phyloP scores from a whole-genome alignment of 805 yeast genomes.

The Suhomyces canberraensis region DNA sequence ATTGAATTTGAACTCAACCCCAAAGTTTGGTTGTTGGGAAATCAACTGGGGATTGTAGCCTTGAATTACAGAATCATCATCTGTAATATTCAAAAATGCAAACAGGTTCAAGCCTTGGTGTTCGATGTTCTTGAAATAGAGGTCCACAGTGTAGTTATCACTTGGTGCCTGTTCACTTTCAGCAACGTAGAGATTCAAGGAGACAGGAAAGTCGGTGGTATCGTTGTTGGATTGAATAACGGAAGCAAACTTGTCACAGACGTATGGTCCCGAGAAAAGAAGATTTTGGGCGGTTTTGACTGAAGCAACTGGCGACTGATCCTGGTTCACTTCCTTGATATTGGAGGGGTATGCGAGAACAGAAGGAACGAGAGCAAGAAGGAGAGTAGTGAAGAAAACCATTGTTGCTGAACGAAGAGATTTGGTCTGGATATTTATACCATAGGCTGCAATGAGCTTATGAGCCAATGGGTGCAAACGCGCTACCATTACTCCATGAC shows the following conservation, averaged over 20 bases:
- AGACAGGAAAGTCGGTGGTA: conserved; percentile 16
- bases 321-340: conserved; percentile 5
- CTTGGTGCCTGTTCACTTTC: conserved; percentile 6
- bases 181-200: conserved; percentile 14
- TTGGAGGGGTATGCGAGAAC: conserved; percentile 6
- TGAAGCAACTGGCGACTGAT: neutral
- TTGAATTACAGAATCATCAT: conserved; percentile 5
- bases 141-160: conserved; percentile 16
- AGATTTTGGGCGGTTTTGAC: conserved; percentile 12
- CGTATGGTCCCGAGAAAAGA: conserved; percentile 12
- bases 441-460: too few relatives aligned
- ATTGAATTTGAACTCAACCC: conserved; percentile 15
- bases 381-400: too few relatives aligned
- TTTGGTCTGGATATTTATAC: too few relatives aligned
- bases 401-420: too few relatives aligned
- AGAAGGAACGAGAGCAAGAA: neutral
- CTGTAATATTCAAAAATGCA: conserved; percentile 10
- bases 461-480: too few relatives aligned
- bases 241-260: conserved; percentile 16
- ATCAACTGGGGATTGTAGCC: conserved; percentile 12
- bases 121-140: conserved; percentile 14
- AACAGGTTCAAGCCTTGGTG: conserved; percentile 7
- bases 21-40: conserved; percentile 12
- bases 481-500: too few relatives aligned
- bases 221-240: conserved; percentile 11